A percentile compares a stretch with the other conserved stretches of the same genome.
These are phyloP conservation scores for Leptographium lundbergii DNA, from an alignment of 2,329 filamentous ascomycete species.

Conservation along the genomic window DNA sequence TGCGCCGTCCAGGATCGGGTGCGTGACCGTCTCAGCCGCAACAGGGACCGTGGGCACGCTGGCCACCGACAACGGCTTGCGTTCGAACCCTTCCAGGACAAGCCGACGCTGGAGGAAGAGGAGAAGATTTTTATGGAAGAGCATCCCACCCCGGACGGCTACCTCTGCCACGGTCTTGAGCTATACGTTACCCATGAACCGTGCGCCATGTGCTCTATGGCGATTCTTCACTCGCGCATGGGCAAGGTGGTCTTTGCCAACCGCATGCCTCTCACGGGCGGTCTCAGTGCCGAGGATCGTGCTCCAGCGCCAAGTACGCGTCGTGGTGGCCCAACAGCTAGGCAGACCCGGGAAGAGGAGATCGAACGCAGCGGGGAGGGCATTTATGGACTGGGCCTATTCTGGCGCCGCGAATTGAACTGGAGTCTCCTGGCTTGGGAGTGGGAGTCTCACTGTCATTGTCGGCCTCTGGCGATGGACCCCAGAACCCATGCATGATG, in stretches of 20 bases:
- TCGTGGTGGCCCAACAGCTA: background rate
- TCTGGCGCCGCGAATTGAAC: conserved; percentile 68
- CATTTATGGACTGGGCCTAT: conserved; percentile 48
- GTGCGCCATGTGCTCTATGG: conserved; percentile 95
- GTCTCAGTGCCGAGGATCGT: conserved; percentile 65
- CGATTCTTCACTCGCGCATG: conserved; percentile 86
- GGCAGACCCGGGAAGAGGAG: background rate
- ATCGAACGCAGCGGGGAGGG: conserved; percentile 4
- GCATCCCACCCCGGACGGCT: conserved; percentile 62
- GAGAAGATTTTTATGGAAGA: conserved; percentile 47
- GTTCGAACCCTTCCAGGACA: conserved; percentile 54
- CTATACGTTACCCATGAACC: conserved; percentile 93
- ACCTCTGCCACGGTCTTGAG: conserved; percentile 87
- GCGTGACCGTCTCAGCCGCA: conserved; percentile 12
- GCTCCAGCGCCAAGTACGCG: conserved; percentile 15
- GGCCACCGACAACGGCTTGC: conserved; percentile 27
- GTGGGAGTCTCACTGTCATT: conserved; percentile 39
- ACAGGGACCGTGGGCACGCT: conserved; percentile 11
- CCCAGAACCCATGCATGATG: conserved; percentile 12
- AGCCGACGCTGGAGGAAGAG: conserved; percentile 57
- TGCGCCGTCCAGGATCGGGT: conserved; percentile 12
- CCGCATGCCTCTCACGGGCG: conserved; percentile 70
- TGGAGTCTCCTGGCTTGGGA: conserved; percentile 79
- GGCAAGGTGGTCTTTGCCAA: conserved; percentile 69
- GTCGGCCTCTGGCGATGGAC: conserved; percentile 17